Evolutionary conservation across 352 stramenopile species (phyloP).

Genomic region (Phytophthora brassicae): DNA sequence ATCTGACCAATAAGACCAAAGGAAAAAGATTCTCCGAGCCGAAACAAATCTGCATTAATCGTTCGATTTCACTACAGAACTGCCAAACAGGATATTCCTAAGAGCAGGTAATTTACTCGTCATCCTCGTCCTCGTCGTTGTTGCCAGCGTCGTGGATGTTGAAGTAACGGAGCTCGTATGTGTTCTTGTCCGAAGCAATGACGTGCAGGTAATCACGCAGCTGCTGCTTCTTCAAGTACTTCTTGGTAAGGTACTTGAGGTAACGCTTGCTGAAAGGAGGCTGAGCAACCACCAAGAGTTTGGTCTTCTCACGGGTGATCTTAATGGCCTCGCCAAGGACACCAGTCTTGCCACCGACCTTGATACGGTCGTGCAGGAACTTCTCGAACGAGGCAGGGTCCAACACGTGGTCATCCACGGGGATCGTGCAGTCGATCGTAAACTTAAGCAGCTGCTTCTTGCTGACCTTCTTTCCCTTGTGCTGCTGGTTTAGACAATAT

Average conservation of each 20-base stretch:
- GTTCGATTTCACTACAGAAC: conserved; percentile 25
- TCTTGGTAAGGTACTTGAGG: conserved; percentile 99
- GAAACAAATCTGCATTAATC: conserved; percentile 39
- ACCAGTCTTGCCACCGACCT: conserved; percentile 98
- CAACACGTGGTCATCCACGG: conserved; percentile 99
- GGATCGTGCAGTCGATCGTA: conserved; percentile 94
- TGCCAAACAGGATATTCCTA: too few species aligned
- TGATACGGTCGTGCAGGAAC: conserved; percentile 99
- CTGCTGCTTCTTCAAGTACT: conserved; percentile 99
- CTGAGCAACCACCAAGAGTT: conserved; percentile 94
- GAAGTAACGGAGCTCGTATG: conserved; percentile 99
- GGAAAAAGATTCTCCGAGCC: conserved; percentile 27
- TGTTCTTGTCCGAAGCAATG: conserved; percentile 98
- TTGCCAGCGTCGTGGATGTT: conserved; percentile 95
- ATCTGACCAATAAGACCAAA: too few species aligned
- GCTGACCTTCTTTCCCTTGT: conserved; percentile 86
- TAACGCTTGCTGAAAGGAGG: conserved; percentile 98
- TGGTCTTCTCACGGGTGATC: conserved; percentile 97
- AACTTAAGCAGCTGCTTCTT: conserved; percentile 93
- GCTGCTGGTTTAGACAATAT: conserved; percentile 30
- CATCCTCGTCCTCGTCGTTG: conserved; percentile 86
- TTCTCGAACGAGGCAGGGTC: conserved; percentile 99
- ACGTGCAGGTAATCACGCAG: conserved; percentile 99
- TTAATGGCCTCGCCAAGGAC: conserved; percentile 94
- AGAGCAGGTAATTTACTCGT: conserved; percentile 67